Conservation (phyloP, 179 eudicot species). For the Carnegiea gigantea region DNA sequence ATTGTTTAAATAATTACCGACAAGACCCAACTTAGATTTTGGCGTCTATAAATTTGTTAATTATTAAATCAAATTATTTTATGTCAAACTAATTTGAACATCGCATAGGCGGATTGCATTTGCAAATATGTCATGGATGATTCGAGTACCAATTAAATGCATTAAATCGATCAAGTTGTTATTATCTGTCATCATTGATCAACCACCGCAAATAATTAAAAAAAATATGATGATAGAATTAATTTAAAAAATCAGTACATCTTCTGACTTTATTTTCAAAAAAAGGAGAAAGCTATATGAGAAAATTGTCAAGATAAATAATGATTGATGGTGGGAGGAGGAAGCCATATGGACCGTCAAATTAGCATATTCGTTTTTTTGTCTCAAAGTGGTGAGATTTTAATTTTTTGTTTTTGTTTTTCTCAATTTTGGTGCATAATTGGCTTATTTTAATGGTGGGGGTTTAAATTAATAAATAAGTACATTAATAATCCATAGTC, state of each 20-base stretch:
- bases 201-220: not conserved
- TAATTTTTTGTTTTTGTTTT: not conserved
- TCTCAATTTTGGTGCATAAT: not conserved
- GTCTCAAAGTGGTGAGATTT: constrained; percentile 13
- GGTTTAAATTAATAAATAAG: not conserved
- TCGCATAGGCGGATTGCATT: no score
- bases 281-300: not conserved
- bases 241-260: not conserved
- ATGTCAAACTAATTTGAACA: no score
- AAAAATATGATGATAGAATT: not conserved
- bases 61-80: no score
- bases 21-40: no score
- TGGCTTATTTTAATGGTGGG: not conserved
- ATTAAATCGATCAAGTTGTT: no score
- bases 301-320: not conserved
- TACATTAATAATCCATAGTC: not conserved
- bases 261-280: not conserved
- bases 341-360: constrained; percentile 18
- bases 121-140: no score
- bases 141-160: no score
- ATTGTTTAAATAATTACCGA: no score
- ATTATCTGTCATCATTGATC: not conserved
- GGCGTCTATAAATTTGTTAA: no score
- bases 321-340: constrained; percentile 11
- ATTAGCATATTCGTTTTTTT: constrained; percentile 23